Evolutionary conservation across 768 basidiomycete species (phyloP).

Genomic region (Filobasidium wieringae): DNA sequence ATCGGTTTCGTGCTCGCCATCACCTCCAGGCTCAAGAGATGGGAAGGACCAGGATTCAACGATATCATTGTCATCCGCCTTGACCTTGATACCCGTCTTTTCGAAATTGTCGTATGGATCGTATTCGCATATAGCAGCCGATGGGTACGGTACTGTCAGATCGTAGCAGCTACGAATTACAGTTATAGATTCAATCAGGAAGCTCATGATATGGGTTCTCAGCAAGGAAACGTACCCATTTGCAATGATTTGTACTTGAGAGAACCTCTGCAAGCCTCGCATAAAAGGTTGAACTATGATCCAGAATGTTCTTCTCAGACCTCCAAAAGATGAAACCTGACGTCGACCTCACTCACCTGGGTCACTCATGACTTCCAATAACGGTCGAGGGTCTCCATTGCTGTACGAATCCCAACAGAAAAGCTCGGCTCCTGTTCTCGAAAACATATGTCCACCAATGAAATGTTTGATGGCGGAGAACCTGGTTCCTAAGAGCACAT

Average conservation of each 20-base stretch:
- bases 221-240: conserved; percentile 27
- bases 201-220: not conserved
- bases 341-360: conserved; percentile 19
- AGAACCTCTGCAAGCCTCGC: conserved; percentile 18
- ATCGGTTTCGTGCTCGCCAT: not conserved
- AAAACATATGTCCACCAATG: conserved; percentile 21
- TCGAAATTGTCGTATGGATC: conserved; percentile 24
- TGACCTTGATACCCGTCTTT: conserved; percentile 14
- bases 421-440: conserved; percentile 26
- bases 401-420: conserved; percentile 21
- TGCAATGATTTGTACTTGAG: conserved; percentile 20
- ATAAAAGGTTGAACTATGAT: conserved; percentile 17
- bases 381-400: conserved; percentile 22
- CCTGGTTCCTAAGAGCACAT: conserved; percentile 17
- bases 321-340: no score
- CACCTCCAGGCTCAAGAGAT: not conserved
- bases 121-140: conserved; percentile 18
- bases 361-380: conserved; percentile 29
- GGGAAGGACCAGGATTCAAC: conserved; percentile 6
- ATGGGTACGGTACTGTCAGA: conserved; percentile 25
- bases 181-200: not conserved
- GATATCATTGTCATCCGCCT: conserved; percentile 19
- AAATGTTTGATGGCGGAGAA: conserved; percentile 18
- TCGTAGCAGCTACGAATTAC: conserved; percentile 18
- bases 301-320: no score